phyloP scores from a whole-genome alignment of 1,284 basidiomycete genomes.

The Irpex sp. region DNA sequence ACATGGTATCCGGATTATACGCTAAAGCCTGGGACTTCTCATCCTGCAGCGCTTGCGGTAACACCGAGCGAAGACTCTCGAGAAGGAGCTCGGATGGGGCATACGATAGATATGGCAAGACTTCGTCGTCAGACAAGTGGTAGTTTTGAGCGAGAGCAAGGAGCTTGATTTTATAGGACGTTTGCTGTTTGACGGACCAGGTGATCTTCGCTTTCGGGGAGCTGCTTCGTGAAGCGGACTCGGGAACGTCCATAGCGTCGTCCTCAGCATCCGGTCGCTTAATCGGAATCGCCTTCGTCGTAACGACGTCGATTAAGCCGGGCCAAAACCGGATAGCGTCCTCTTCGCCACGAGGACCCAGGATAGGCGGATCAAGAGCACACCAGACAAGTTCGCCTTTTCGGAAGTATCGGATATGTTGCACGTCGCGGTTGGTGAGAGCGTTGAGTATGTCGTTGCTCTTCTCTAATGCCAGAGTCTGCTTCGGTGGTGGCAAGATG shows the following conservation, averaged over 20 bases:
- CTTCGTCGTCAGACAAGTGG: slow-evolving; percentile 44
- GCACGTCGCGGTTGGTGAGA: slow-evolving; percentile 32
- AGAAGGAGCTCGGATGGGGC: slow-evolving; percentile 46
- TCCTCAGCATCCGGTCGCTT: neutral
- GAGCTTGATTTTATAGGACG: slow-evolving; percentile 57
- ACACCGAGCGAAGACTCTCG: slow-evolving; percentile 34
- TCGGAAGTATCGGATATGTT: slow-evolving; percentile 52
- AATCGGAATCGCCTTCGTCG: slow-evolving; percentile 36
- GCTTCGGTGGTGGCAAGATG: slow-evolving; percentile 34
- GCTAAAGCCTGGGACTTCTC: slow-evolving; percentile 41
- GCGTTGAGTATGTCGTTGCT: slow-evolving; percentile 53
- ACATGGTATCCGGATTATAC: slow-evolving; percentile 33
- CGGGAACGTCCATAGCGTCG: neutral
- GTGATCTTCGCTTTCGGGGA: slow-evolving; percentile 24
- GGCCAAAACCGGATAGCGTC: slow-evolving; percentile 65
- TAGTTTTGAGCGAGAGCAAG: slow-evolving; percentile 48
- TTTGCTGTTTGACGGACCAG: slow-evolving; percentile 54
- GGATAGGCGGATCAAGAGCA: slow-evolving; percentile 47
- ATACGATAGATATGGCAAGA: slow-evolving; percentile 69
- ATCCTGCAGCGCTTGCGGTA: slow-evolving; percentile 12
- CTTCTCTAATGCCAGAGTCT: slow-evolving; percentile 50
- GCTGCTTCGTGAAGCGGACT: neutral
- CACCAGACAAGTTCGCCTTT: slow-evolving; percentile 74
- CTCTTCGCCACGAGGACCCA: slow-evolving; percentile 27
- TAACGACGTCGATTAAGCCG: slow-evolving; percentile 56